phyloP scores from a whole-genome alignment of 2,329 filamentous ascomycete species.

The Phaeosphaeriaceae sp. region DNA sequence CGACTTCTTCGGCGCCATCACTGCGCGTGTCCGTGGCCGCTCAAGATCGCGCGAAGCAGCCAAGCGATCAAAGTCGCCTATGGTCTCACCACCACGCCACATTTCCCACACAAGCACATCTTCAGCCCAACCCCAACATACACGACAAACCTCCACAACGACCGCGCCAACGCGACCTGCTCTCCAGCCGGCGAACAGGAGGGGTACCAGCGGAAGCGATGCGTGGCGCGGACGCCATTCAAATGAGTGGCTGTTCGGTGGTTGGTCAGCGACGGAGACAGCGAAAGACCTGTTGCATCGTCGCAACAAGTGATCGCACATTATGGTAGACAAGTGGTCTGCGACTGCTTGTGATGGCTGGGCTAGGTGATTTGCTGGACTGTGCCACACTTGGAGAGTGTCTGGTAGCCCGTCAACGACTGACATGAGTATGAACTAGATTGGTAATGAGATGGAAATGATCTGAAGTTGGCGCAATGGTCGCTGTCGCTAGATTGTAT shows the following conservation, averaged over 20 bases:
- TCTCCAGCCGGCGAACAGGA: conserved; percentile 29
- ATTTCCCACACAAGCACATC: conserved; percentile 17
- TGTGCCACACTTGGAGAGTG: conserved; percentile 26
- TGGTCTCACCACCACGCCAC: conserved; percentile 35
- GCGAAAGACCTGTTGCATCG: conserved; percentile 39
- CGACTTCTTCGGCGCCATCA: conserved; percentile 48
- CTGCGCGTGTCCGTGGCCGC: conserved; percentile 40
- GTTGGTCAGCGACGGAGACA: conserved; percentile 46
- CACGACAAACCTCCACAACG: conserved; percentile 11
- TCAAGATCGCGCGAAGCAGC: conserved; percentile 39
- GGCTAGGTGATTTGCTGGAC: conserved; percentile 24
- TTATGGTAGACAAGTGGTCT: neutral
- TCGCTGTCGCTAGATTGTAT: conserved; percentile 4
- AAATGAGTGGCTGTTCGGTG: conserved; percentile 49
- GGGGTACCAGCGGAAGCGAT: conserved; percentile 42
- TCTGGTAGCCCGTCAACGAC: conserved; percentile 26
- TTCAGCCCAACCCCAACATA: conserved; percentile 20
- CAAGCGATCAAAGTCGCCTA: conserved; percentile 41
- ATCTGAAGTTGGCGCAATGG: neutral
- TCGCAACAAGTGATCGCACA: conserved; percentile 22
- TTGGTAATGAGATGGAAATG: neutral
- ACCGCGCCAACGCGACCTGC: conserved; percentile 25
- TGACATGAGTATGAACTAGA: conserved; percentile 6
- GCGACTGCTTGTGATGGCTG: conserved; percentile 3
- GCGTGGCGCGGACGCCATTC: conserved; percentile 48